Base-by-base conservation (phyloP, 202 grass and related monocot genomes). In the Zoysia matrella region DNA sequence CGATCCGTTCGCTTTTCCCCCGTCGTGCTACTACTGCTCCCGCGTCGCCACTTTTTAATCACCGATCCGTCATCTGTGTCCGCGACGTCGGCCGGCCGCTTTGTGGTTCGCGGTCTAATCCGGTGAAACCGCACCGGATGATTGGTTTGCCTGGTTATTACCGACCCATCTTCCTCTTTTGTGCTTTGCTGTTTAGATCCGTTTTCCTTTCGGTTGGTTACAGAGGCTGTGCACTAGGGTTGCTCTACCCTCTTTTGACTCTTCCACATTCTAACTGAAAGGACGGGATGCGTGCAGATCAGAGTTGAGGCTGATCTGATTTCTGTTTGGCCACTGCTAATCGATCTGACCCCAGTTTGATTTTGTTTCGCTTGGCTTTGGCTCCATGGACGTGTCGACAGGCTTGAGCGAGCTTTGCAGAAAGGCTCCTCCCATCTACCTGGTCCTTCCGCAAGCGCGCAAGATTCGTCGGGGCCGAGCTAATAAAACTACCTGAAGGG, bases 81-180 rank as follows among this genome's bases (percentile, higher is more conserved):
- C 30, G 30, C 30, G 30, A 36, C 30, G 30, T 36, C 30, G 30
- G 30, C 30, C 30, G 30, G 30, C 30, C 30, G 30, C 30, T 36
- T 36, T 36, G 30, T 2, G 9, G 10, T 49, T 66, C 50, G 54
- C 83, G n/a, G 78, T 73, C 53, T 74, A 70, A 79, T 86, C 75
- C 2, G 75, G 75, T 80, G 58, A 77, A 80, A 67, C 16, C 40
- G 69, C 80, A 47, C 44, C 52, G 64, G 77, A 58, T 64, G 69
- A 81, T 76, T 52, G 74, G 14, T 65, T 60, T 76, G 63, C 74
- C 56, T 65, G 48, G n/a, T 53, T 66, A 11, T 60, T 75, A 81
- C 30, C 30, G 30, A 36, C 30, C 30, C 30, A 36, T 65, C 47
- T 40, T 46, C n/a, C 15, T 22, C 4, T 36, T 22, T 48, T 70